These are phyloP conservation scores for Tylopilus sp. DNA, from an alignment of 1,284 basidiomycete genomes.

Conservation along the genomic window DNA sequence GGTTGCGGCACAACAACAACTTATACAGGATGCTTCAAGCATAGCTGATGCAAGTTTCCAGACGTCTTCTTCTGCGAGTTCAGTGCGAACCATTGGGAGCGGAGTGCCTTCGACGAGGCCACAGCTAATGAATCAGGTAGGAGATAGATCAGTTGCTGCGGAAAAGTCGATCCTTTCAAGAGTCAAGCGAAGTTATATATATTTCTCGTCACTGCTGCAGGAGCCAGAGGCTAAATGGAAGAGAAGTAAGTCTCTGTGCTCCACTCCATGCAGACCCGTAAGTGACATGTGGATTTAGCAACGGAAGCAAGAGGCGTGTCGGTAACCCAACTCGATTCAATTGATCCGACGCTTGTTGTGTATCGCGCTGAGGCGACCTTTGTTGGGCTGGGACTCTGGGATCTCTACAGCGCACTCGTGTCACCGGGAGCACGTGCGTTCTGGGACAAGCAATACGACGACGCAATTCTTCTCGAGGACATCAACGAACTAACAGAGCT, in stretches of 20 bases:
- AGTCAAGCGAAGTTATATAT: slow-evolving; percentile 92
- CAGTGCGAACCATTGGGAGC: slow-evolving; percentile 34
- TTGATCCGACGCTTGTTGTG: slow-evolving; percentile 94
- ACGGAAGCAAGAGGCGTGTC: slow-evolving; percentile 86
- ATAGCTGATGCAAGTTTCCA: slow-evolving; percentile 63
- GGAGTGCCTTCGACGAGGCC: slow-evolving; percentile 35
- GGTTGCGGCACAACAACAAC: slow-evolving; percentile 46
- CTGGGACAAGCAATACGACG: slow-evolving; percentile 92
- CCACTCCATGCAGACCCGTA: background rate
- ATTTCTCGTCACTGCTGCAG: slow-evolving; percentile 94
- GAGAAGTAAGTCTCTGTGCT: slow-evolving; percentile 48
- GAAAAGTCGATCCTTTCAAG: slow-evolving; percentile 79
- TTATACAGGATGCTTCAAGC: slow-evolving; percentile 68
- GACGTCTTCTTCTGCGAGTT: slow-evolving; percentile 50
- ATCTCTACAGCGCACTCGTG: slow-evolving; percentile 84
- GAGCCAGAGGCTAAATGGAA: slow-evolving; percentile 99
- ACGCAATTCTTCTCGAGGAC: slow-evolving; percentile 81
- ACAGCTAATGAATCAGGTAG: slow-evolving; percentile 31
- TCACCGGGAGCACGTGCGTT: slow-evolving; percentile 76
- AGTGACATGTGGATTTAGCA: slow-evolving; percentile 40
- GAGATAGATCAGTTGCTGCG: slow-evolving; percentile 57
- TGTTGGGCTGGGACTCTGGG: slow-evolving; percentile 95
- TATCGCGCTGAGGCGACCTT: slow-evolving; percentile 97
- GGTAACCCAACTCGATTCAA: slow-evolving; percentile 93
- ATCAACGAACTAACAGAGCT: slow-evolving; percentile 88